Evolutionary conservation across 129 eudicot species (phyloP).

Genomic region (Flaveria linearis): DNA sequence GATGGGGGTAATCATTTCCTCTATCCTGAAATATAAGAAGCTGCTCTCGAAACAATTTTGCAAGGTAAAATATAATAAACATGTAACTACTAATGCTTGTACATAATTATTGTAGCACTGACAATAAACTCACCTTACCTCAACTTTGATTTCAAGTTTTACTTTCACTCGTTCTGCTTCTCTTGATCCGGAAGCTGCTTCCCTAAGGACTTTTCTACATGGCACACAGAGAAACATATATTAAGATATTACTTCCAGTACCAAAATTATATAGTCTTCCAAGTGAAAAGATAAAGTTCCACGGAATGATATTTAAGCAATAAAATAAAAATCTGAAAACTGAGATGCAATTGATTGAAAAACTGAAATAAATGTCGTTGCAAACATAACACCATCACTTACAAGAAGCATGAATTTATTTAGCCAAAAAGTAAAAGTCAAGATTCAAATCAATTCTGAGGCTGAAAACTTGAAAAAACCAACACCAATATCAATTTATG

Average conservation of each 20-base stretch:
- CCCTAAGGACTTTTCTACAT: conserved; percentile 84
- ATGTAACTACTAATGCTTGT: neutral
- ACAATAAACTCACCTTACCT: conserved; percentile 50
- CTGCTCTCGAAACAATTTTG: no score
- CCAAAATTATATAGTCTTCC: neutral
- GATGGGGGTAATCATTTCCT: no score
- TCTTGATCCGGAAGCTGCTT: conserved; percentile 91
- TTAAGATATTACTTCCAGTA: conserved; percentile 6
- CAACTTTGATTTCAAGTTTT: conserved; percentile 83
- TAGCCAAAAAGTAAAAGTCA: no score
- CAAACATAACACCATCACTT: neutral
- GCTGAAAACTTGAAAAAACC: neutral
- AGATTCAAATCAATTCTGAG: neutral
- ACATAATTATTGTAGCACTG: conserved; percentile 2
- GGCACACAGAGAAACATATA: neutral
- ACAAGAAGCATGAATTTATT: neutral
- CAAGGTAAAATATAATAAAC: neutral
- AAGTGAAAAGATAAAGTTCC: neutral
- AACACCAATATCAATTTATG: neutral
- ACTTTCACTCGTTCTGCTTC: conserved; percentile 92
- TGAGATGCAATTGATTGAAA: neutral
- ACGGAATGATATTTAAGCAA: neutral
- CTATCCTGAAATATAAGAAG: no score
- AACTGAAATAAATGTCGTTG: neutral
- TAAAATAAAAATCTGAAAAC: conserved; percentile 8